Evolutionary conservation across 2,329 filamentous ascomycete species (phyloP).

Genomic region (Eurotiales sp.): DNA sequence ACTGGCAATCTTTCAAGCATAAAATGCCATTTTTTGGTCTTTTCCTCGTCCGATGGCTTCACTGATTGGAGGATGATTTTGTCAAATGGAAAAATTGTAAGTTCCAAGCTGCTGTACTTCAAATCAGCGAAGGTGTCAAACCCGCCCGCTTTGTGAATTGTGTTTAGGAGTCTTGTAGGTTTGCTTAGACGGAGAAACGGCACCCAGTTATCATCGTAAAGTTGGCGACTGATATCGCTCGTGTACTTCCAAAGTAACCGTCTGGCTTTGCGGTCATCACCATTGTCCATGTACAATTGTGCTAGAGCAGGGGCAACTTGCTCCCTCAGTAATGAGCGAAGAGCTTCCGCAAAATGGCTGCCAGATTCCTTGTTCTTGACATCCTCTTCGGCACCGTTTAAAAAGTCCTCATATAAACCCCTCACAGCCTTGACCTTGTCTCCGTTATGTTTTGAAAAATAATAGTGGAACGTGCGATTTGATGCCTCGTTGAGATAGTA

Average conservation of each 20-base stretch:
- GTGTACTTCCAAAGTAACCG: constrained; percentile 6
- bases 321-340: neutral
- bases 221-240: neutral
- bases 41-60: constrained; percentile 10
- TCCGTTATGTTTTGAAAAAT: neutral
- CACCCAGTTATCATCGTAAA: constrained; percentile 2
- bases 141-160: neutral
- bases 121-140: neutral
- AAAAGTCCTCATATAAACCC: constrained; percentile 6
- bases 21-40: constrained; percentile 10
- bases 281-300: constrained; percentile 1
- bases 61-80: neutral
- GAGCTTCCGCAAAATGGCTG: neutral
- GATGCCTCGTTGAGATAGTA: constrained; percentile 3
- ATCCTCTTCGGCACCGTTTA: neutral
- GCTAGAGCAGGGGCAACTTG: neutral
- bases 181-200: neutral
- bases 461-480: neutral
- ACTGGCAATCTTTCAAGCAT: neutral
- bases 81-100: constrained; percentile 8
- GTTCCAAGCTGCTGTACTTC: constrained; percentile 10
- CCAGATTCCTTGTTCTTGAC: neutral
- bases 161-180: neutral
- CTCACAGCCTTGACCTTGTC: neutral
- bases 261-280: constrained; percentile 1